A percentile compares a stretch with the other conserved stretches of the same genome.
These are phyloP conservation scores for Pichia exigua DNA, from an alignment of 805 yeast species.

Conservation along the genomic window DNA sequence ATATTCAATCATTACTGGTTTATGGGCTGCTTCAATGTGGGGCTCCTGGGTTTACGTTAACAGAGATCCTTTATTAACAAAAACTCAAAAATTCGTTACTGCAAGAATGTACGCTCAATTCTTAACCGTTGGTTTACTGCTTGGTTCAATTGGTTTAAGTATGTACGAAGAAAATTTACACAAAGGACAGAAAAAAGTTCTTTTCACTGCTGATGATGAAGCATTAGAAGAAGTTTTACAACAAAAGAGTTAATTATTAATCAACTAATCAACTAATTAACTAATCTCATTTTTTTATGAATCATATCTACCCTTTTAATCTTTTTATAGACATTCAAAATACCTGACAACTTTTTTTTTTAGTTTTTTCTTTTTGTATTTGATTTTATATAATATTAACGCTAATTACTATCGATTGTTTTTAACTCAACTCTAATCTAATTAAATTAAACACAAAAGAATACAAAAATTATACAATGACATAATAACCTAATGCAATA, in stretches of 20 bases:
- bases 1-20: conserved; percentile 58
- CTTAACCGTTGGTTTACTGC: conserved; percentile 59
- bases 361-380: neutral
- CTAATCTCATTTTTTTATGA: too few relatives aligned
- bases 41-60: conserved; percentile 74
- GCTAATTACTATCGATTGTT: neutral
- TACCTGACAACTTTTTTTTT: neutral
- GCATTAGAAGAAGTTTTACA: conserved; percentile 12
- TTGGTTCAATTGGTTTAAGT: conserved; percentile 61
- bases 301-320: too few relatives aligned
- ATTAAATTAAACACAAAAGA: neutral
- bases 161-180: conserved; percentile 50
- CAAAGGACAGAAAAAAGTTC: conserved; percentile 5
- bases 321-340: neutral
- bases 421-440: neutral
- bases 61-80: conserved; percentile 66
- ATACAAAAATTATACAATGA: conserved; percentile 2
- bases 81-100: conserved; percentile 73
- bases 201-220: conserved; percentile 6
- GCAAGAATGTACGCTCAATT: conserved; percentile 91
- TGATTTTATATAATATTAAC: neutral
- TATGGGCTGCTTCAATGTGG: conserved; percentile 75
- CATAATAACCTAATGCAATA: conserved; percentile 21
- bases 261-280: too few relatives aligned
- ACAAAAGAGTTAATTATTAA: conserved; percentile 2